A percentile compares a stretch with the other conserved stretches of the same genome.
Conservation (phyloP, 306 rosid species). For the Prunus fruticosa region DNA sequence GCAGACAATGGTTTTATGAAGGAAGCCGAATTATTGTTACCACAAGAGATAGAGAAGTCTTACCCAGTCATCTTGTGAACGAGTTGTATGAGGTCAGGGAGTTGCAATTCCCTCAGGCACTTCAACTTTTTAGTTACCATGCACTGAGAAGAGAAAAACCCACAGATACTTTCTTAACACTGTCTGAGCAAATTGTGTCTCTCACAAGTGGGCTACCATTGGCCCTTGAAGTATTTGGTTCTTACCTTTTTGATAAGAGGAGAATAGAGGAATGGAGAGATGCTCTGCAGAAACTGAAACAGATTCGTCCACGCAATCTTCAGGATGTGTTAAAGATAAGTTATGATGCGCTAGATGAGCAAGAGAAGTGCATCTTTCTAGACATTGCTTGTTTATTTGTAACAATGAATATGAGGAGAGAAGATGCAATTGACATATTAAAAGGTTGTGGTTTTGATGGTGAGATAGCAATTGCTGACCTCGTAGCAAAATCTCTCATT, state of each 20-base stretch:
- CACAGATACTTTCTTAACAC: not conserved
- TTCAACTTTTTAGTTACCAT: conserved; percentile 55
- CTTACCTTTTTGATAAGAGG: conserved; percentile 45
- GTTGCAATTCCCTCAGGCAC: conserved; percentile 27
- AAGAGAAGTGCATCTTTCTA: conserved; percentile 51
- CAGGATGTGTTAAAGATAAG: conserved; percentile 64
- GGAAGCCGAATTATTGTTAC: conserved; percentile 61
- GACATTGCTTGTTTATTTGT: conserved; percentile 60
- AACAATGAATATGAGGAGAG: conserved; percentile 38
- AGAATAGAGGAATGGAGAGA: conserved; percentile 47
- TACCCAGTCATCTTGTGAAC: conserved; percentile 18
- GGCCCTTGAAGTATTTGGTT: conserved; percentile 73
- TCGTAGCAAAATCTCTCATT: conserved; percentile 46
- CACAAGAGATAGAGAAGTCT: conserved; percentile 42
- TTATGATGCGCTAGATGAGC: conserved; percentile 40
- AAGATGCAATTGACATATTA: conserved; percentile 43
- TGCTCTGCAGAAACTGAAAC: conserved; percentile 34
- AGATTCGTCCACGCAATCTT: conserved; percentile 38
- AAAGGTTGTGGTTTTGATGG: conserved; percentile 58
- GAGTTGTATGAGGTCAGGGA: conserved; percentile 42
- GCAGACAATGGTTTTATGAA: conserved; percentile 41
- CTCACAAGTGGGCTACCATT: conserved; percentile 59
- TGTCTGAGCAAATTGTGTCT: conserved; percentile 45
- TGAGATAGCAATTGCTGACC: conserved; percentile 37
- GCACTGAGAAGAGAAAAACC: conserved; percentile 49